These are phyloP conservation scores for Fraxinus floribunda DNA, from an alignment of 305 asterid species.

Conservation along the genomic window DNA sequence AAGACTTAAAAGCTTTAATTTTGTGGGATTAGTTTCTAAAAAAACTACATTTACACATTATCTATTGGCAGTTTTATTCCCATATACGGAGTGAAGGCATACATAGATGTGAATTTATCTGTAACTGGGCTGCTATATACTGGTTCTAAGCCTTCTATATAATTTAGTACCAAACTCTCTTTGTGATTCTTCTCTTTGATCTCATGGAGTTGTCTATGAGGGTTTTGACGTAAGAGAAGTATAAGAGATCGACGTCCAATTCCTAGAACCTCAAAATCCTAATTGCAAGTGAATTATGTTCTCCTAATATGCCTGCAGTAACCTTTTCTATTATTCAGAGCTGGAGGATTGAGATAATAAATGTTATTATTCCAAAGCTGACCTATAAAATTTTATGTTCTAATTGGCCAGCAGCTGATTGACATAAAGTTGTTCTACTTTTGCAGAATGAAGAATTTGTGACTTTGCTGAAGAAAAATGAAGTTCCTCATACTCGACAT, in stretches of 20 bases:
- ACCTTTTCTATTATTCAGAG: neutral
- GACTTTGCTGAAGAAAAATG: constrained; percentile 49
- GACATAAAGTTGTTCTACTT: neutral
- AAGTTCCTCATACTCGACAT: constrained; percentile 84
- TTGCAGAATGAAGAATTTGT: constrained; percentile 82
- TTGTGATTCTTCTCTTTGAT: neutral
- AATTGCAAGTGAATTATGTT: neutral
- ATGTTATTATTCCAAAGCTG: neutral
- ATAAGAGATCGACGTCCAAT: neutral
- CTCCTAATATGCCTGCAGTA: neutral
- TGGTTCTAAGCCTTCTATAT: neutral
- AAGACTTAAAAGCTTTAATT: neutral
- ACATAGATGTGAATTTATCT: neutral
- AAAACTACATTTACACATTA: neutral
- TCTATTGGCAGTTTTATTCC: neutral
- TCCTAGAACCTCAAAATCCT: neutral
- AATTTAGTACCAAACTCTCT: neutral
- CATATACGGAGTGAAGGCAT: neutral
- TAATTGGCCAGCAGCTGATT: neutral
- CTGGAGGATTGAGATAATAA: neutral
- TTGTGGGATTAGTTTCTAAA: neutral
- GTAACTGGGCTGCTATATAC: neutral
- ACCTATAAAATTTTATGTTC: neutral
- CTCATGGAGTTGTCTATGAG: neutral
- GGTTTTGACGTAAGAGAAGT: neutral